Base-by-base conservation (phyloP, 495 filamentous ascomycete species). In the Thozetella sp. region DNA sequence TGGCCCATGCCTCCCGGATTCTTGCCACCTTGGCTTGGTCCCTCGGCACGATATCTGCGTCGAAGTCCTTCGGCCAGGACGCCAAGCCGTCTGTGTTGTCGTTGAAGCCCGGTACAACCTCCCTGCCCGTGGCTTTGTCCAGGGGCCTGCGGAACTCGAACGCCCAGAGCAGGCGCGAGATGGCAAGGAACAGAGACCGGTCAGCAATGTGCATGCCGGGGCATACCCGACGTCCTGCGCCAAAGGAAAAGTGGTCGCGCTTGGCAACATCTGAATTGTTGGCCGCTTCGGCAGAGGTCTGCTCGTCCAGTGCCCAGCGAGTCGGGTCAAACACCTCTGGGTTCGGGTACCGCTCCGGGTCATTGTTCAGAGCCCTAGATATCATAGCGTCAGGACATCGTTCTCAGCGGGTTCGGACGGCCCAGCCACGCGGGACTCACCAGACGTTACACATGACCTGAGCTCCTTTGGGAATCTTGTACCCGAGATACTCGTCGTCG, bases 201-300 rank as follows among this genome's bases (percentile, higher is more conserved):
- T 88, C 85, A 0, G 87, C 87, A 1, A 89, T 65, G 46, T 83
- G 72, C 2, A 82, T 81, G 0, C 86, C 87, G 0, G 82, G 79
- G 62, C 87, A 90, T 22, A 85, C 74, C 0, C 87, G 75, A 2
- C 86, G 76, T 0, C 87, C 87, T 3, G 81, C 83, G 1, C 87
- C 86, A 61, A 87, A 89, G 0, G 69, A 72, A 25, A 78, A 76
- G 50, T 78, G 75, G 52, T 80, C 79, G 23, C 77, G 75, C 61
- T 76, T 71, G 40, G 61, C 45, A 2, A 45, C 23, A 30, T 76
- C 73, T 2, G 70, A 63, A 58, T 72, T 75, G 59, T 63, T 65
- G 4, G 72, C 73, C 23, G 68, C 61, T 24, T 74, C 67, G 24
- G 56, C 56, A 0, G 69, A 63, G 12, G 51, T 64, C 45, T 69